Evolutionary conservation across 2,329 filamentous ascomycete species (phyloP).

Genomic region (Fonsecaea erecta): DNA sequence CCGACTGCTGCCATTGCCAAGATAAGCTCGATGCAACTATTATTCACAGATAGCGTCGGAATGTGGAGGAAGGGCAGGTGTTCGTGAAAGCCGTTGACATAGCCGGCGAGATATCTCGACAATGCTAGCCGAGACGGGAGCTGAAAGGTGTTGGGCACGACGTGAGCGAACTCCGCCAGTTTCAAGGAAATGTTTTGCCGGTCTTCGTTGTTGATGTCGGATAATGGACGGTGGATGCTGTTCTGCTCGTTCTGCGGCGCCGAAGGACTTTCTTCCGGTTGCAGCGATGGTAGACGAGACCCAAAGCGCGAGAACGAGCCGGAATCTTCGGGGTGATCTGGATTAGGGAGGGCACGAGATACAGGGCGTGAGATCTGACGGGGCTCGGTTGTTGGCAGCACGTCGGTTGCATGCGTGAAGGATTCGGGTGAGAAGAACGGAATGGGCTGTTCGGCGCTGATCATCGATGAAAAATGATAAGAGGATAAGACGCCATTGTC

Average conservation of each 20-base stretch:
- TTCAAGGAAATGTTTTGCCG: slow-evolving; percentile 39
- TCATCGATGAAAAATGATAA: slow-evolving; percentile 47
- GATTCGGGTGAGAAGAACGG: slow-evolving; percentile 50
- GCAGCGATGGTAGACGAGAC: slow-evolving; percentile 46
- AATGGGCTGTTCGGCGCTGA: slow-evolving; percentile 49
- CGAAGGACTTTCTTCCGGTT: slow-evolving; percentile 43
- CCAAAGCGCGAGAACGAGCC: slow-evolving; percentile 46
- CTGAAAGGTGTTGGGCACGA: slow-evolving; percentile 32
- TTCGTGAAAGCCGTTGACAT: slow-evolving; percentile 39
- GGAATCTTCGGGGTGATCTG: slow-evolving; percentile 42
- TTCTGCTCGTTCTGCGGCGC: slow-evolving; percentile 22
- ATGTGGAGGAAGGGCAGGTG: slow-evolving; percentile 39
- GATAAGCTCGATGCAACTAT: slow-evolving; percentile 34
- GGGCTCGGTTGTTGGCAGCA: slow-evolving; percentile 19
- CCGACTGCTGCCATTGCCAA: slow-evolving; percentile 38
- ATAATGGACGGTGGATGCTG: slow-evolving; percentile 37
- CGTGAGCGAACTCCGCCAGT: slow-evolving; percentile 32
- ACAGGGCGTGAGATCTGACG: slow-evolving; percentile 13
- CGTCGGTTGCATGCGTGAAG: slow-evolving; percentile 41
- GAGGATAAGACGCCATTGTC: slow-evolving; percentile 46
- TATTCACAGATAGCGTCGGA: slow-evolving; percentile 30
- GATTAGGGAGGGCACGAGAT: slow-evolving; percentile 13
- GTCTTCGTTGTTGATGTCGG: slow-evolving; percentile 44
- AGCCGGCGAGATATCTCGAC: slow-evolving; percentile 37
- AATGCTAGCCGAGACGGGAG: slow-evolving; percentile 38